Evolutionary conservation across 2,329 filamentous ascomycete species (phyloP).

Genomic region (Ascochyta clinopodiicola): DNA sequence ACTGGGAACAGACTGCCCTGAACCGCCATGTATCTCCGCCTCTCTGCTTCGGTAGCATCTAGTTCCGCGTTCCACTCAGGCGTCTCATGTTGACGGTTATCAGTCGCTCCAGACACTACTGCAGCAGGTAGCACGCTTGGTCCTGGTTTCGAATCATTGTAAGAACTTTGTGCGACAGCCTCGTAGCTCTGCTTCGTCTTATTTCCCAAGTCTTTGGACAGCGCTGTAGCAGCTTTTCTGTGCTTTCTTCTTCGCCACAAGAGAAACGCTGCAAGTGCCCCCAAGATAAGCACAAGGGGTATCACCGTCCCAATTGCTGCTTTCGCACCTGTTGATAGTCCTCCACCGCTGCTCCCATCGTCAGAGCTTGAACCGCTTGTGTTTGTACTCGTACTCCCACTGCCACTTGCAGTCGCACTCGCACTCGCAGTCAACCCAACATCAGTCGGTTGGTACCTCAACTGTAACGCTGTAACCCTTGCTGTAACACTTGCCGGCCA

Average conservation of each 20-base stretch:
- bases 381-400: not conserved
- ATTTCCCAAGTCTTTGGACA: conserved; percentile 1
- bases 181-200: conserved; percentile 12
- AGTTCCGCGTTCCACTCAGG: conserved; percentile 35
- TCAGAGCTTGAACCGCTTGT: not conserved
- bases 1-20: conserved; percentile 9
- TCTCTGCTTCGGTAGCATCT: conserved; percentile 25
- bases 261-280: conserved; percentile 20
- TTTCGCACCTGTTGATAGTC: conserved; percentile 67
- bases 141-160: not conserved
- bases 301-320: conserved; percentile 92
- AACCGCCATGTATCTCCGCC: conserved; percentile 12
- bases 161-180: not conserved
- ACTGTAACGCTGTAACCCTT: conserved; percentile 21
- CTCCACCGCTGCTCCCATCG: conserved; percentile 38
- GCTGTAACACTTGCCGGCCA: conserved; percentile 23
- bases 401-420: conserved; percentile 6
- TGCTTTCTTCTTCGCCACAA: conserved; percentile 26
- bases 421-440: conserved; percentile 4
- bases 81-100: conserved; percentile 13
- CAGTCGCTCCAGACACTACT: not conserved
- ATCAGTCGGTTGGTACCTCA: conserved; percentile 26
- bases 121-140: not conserved
- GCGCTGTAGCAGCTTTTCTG: conserved; percentile 1
- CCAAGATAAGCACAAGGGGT: conserved; percentile 77